A percentile compares a stretch with the other conserved stretches of the same genome.
These are phyloP conservation scores for Yarrowia yakushimensis DNA, from an alignment of 805 yeast genomes.

Conservation along the genomic window DNA sequence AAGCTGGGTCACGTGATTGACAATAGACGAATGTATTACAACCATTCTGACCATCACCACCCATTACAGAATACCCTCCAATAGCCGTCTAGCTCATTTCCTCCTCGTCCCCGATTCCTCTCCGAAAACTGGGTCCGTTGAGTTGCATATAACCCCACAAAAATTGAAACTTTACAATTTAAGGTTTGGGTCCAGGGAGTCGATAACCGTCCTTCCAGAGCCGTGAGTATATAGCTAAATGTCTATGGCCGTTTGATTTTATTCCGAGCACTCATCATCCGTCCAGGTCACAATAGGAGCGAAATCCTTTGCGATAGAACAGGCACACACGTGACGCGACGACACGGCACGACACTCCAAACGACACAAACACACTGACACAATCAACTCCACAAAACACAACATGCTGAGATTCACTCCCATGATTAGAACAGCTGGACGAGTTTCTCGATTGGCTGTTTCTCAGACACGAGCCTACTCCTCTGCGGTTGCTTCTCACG, in stretches of 20 bases:
- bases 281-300: background rate
- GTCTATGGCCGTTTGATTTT: too few species aligned
- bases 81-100: background rate
- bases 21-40: too few species aligned
- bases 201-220: slow-evolving; percentile 17
- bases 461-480: background rate
- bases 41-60: too few species aligned
- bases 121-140: too few species aligned
- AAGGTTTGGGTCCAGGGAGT: background rate
- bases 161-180: background rate
- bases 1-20: too few species aligned
- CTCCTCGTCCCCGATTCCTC: background rate
- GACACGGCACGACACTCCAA: too few species aligned
- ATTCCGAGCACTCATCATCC: background rate
- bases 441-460: too few species aligned
- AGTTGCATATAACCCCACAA: slow-evolving; percentile 20
- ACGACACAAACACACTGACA: background rate
- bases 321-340: too few species aligned
- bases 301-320: too few species aligned
- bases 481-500: background rate
- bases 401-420: too few species aligned
- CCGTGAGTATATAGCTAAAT: background rate
- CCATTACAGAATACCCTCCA: background rate
- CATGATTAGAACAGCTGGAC: too few species aligned
- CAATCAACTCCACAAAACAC: too few species aligned